phyloP scores from a whole-genome alignment of 2,329 filamentous ascomycete genomes.

The Paecilomyces variotii region DNA sequence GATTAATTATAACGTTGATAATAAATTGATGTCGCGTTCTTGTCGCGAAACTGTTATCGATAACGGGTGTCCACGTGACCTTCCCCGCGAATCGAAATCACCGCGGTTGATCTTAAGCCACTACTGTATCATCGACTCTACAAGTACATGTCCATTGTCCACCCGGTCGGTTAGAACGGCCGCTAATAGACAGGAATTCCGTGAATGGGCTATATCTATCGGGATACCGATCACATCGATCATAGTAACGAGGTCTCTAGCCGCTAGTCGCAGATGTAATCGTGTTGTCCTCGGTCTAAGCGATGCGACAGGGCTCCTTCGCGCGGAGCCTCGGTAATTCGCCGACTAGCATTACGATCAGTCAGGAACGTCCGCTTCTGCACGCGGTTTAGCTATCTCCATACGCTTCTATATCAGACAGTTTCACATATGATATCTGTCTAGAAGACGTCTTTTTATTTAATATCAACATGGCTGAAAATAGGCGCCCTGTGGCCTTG shows the following conservation, averaged over 20 bases:
- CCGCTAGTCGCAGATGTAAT: not conserved
- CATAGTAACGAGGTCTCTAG: not conserved
- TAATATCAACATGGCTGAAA: conserved; percentile 27
- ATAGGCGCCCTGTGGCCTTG: conserved; percentile 58
- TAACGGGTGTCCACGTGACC: conserved; percentile 5
- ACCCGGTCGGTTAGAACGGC: not conserved
- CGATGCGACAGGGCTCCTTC: conserved; percentile 3
- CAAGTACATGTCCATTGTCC: not conserved
- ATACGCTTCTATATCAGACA: not conserved
- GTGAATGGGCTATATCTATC: not conserved
- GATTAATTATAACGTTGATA: not conserved
- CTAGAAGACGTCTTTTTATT: not conserved
- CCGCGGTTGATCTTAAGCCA: not conserved
- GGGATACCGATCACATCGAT: not conserved
- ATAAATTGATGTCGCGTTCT: not conserved
- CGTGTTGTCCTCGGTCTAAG: not conserved
- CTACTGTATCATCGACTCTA: not conserved
- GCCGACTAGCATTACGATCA: not conserved
- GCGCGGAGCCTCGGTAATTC: conserved; percentile 22
- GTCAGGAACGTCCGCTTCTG: not conserved
- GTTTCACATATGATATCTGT: not conserved
- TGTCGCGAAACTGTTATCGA: conserved; percentile 2
- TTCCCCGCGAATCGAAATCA: not conserved
- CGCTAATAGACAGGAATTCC: not conserved
- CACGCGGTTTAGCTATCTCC: not conserved